Evolutionary conservation across 345 rosid species (phyloP).

Genomic region (Balakata baccata): DNA sequence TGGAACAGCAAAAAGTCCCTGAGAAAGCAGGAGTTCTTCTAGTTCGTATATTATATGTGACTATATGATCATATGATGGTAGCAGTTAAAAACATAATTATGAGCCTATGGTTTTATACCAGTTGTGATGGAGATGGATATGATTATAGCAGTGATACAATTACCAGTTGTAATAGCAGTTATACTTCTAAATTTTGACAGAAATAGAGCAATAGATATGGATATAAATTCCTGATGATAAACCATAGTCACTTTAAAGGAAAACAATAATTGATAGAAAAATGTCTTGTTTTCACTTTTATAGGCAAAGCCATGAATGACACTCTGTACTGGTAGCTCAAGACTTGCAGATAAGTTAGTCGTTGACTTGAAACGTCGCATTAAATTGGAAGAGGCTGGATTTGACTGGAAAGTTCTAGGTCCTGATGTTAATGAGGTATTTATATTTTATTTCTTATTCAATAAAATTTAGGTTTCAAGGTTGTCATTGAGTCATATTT

Average conservation of each 20-base stretch:
- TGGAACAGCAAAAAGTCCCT: neutral
- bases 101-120: neutral
- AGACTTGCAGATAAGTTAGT: slow-evolving; percentile 95
- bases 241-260: neutral
- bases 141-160: neutral
- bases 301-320: slow-evolving; percentile 92
- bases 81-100: neutral
- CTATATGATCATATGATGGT: neutral
- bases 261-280: neutral
- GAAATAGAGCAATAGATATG: neutral
- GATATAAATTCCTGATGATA: neutral
- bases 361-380: slow-evolving; percentile 74
- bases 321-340: slow-evolving; percentile 97
- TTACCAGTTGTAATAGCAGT: neutral
- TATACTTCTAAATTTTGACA: neutral
- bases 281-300: slow-evolving; percentile 6
- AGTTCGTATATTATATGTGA: neutral
- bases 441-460: neutral
- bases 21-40: neutral
- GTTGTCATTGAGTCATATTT: slow-evolving; percentile 12
- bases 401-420: slow-evolving; percentile 99
- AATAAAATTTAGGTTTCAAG: neutral
- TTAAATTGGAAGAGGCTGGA: slow-evolving; percentile 97
- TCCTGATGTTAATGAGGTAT: slow-evolving; percentile 94
- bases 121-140: neutral